Conservation (phyloP, 441 rosid species). For the Erodium moschatum region DNA sequence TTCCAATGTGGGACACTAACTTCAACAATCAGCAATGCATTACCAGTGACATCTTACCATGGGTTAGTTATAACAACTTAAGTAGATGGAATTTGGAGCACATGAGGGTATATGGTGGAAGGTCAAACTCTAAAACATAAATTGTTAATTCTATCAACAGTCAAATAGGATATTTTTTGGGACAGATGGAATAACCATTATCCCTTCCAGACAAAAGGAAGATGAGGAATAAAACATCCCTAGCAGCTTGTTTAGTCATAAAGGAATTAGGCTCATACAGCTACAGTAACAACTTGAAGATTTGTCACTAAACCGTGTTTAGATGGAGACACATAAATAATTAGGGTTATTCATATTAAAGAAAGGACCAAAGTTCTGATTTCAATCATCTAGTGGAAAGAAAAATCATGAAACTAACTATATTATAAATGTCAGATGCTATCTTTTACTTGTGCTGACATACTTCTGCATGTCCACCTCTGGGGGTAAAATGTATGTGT, state of each 20-base stretch:
- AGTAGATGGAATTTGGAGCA: not conserved
- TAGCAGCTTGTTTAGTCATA: not conserved
- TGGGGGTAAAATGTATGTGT: no score
- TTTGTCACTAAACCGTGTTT: not conserved
- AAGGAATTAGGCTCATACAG: not conserved
- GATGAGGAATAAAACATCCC: not conserved
- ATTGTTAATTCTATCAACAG: not conserved
- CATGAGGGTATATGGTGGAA: not conserved
- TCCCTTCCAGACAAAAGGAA: not conserved
- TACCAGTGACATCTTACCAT: not conserved
- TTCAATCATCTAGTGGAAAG: not conserved
- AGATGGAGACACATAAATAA: not conserved
- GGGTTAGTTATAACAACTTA: no score
- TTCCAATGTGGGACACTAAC: no score
- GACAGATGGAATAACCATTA: not conserved
- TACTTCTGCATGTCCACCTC: not conserved
- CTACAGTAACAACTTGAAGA: conserved; percentile 2
- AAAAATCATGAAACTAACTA: not conserved
- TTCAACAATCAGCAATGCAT: no score
- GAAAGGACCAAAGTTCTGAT: not conserved
- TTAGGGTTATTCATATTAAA: not conserved
- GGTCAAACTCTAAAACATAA: not conserved
- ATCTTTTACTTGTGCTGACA: not conserved
- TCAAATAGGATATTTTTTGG: not conserved
- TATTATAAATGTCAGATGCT: not conserved